A percentile compares a stretch with the other conserved stretches of the same genome.
phyloP scores from a whole-genome alignment of 2,329 filamentous ascomycete genomes.

The Penicillium sp. region DNA sequence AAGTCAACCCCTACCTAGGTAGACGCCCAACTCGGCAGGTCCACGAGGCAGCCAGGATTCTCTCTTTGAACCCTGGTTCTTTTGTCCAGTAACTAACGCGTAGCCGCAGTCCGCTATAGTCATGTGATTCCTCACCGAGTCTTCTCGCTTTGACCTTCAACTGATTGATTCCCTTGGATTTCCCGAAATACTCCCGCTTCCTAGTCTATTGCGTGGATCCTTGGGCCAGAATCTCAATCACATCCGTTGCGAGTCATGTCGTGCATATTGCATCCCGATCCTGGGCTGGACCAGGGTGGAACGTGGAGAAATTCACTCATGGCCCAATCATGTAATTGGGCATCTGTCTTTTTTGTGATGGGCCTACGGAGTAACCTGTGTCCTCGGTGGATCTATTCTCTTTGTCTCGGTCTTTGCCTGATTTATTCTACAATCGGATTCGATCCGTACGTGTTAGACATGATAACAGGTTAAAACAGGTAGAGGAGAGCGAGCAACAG shows the following conservation, averaged over 20 bases:
- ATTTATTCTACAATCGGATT: background rate
- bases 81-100: slow-evolving; percentile 4
- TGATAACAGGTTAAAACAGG: too few species aligned
- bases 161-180: background rate
- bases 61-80: too few species aligned
- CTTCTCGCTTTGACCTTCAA: background rate
- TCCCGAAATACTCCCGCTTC: background rate
- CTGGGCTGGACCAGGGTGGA: slow-evolving; percentile 8
- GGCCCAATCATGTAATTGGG: background rate
- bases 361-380: background rate
- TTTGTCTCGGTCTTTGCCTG: background rate
- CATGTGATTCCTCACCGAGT: slow-evolving; percentile 14
- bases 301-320: slow-evolving; percentile 6
- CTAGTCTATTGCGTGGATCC: background rate
- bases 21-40: background rate
- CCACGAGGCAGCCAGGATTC: too few species aligned
- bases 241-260: slow-evolving; percentile 17
- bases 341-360: background rate
- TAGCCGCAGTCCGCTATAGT: slow-evolving; percentile 19
- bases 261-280: slow-evolving; percentile 10
- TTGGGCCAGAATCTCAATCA: slow-evolving; percentile 4
- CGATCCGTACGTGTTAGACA: too few species aligned
- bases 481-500: too few species aligned
- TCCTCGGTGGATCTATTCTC: background rate
- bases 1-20: background rate